Percentiles rank a stretch among this genome's conserved stretches.
Evolutionary conservation across 129 eudicot genomes (phyloP).

Genomic region (Centrapalus pauciflorus): DNA sequence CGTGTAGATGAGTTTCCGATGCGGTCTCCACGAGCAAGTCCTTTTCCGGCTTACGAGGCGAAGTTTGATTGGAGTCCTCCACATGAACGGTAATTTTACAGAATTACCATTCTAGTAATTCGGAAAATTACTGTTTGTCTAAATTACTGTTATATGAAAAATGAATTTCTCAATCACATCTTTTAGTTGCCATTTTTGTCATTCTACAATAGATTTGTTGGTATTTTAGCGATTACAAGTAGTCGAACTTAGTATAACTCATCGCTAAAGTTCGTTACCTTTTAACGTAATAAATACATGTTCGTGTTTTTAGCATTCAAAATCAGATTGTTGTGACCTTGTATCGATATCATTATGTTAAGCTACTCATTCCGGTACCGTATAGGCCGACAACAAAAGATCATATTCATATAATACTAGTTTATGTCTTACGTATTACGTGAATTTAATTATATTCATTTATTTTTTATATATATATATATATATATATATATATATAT

Average conservation of each 20-base stretch:
- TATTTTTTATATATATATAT: too few species aligned
- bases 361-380: neutral
- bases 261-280: neutral
- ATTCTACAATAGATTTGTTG: neutral
- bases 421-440: too few species aligned
- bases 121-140: neutral
- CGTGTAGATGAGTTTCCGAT: conserved; percentile 34
- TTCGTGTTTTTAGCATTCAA: neutral
- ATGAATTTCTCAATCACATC: neutral
- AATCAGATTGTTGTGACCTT: neutral
- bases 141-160: conserved; percentile 21
- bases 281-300: conserved; percentile 11
- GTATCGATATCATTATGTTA: too few species aligned
- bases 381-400: too few species aligned
- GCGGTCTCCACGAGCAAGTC: conserved; percentile 55
- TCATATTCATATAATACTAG: too few species aligned
- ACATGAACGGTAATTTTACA: conserved; percentile 13
- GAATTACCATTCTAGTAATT: neutral
- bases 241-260: conserved; percentile 1
- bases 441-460: too few species aligned
- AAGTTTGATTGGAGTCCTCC: conserved; percentile 32
- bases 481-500: too few species aligned
- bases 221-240: conserved; percentile 11
- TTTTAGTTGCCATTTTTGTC: neutral
- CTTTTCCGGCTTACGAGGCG: conserved; percentile 28